A percentile compares a stretch with the other conserved stretches of the same genome.
Conservation (phyloP, 345 rosid species). For the Nephelium lappaceum region DNA sequence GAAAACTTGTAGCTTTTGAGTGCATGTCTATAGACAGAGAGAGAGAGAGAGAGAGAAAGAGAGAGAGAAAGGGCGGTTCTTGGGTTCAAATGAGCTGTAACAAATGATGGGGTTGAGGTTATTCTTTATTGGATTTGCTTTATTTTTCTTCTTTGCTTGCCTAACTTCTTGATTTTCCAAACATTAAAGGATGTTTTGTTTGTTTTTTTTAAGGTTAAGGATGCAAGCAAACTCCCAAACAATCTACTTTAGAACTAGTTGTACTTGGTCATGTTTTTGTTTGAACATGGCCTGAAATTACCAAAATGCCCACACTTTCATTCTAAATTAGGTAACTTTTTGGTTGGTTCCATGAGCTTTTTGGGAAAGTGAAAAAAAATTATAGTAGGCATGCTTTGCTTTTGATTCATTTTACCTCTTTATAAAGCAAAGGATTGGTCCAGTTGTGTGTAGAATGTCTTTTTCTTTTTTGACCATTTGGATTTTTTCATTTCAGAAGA, state of each 20-base stretch:
- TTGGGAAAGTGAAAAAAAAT: neutral
- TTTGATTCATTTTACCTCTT: constrained; percentile 8
- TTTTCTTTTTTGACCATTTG: constrained; percentile 19
- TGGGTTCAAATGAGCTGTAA: constrained; percentile 44
- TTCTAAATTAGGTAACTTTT: neutral
- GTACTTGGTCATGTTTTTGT: neutral
- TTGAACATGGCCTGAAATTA: neutral
- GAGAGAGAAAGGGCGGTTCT: constrained; percentile 28
- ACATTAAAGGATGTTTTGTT: constrained; percentile 4
- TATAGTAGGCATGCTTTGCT: constrained; percentile 9
- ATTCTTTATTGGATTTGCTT: constrained; percentile 26
- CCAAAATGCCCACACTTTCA: constrained; percentile 1
- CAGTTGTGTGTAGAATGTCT: neutral
- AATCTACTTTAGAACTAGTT: neutral
- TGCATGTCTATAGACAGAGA: constrained; percentile 31
- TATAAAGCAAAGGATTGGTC: constrained; percentile 11
- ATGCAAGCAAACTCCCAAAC: neutral
- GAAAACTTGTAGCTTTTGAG: constrained; percentile 32
- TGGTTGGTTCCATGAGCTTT: neutral
- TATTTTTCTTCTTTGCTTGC: neutral
- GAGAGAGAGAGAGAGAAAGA: constrained; percentile 22
- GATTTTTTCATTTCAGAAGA: neutral
- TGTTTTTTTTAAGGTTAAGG: neutral
- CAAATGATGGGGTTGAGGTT: constrained; percentile 32
- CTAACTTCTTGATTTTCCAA: neutral